Evolutionary conservation across 495 filamentous ascomycete genomes (phyloP).

Genomic region (Podospora comata): DNA sequence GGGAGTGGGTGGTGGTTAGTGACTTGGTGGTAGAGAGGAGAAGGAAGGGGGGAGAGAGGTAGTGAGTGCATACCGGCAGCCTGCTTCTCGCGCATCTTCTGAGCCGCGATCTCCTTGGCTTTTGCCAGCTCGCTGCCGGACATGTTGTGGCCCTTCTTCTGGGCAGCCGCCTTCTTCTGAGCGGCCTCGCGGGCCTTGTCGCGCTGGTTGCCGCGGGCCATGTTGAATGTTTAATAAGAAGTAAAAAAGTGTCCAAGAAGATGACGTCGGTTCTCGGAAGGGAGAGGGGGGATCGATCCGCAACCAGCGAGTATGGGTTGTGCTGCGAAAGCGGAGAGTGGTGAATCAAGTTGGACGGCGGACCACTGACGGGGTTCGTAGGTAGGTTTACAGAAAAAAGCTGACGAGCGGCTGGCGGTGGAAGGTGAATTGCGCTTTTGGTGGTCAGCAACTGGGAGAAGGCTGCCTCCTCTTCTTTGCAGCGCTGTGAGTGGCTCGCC

Average conservation of each 20-base stretch:
- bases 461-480: slow-evolving; percentile 5
- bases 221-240: slow-evolving; percentile 32
- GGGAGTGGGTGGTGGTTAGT: neutral
- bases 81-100: slow-evolving; percentile 90
- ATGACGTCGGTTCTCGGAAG: neutral
- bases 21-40: neutral
- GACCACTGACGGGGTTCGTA: neutral
- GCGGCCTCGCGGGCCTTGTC: slow-evolving; percentile 83
- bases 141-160: slow-evolving; percentile 62
- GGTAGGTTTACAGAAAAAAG: neutral
- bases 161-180: slow-evolving; percentile 58
- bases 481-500: slow-evolving; percentile 7
- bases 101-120: slow-evolving; percentile 71
- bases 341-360: neutral
- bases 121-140: slow-evolving; percentile 67
- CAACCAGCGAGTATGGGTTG: neutral
- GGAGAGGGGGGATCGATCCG: neutral
- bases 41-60: neutral
- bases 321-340: slow-evolving; percentile 7
- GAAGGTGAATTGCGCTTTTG: neutral
- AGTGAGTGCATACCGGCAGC: slow-evolving; percentile 59
- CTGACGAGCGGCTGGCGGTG: neutral
- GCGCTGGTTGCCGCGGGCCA: slow-evolving; percentile 93
- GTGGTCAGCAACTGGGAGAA: slow-evolving; percentile 3
- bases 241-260: neutral